A percentile compares a stretch with the other conserved stretches of the same genome.
phyloP scores from a whole-genome alignment of 169 alveolate species.

The Eimeria nieschulzi region DNA sequence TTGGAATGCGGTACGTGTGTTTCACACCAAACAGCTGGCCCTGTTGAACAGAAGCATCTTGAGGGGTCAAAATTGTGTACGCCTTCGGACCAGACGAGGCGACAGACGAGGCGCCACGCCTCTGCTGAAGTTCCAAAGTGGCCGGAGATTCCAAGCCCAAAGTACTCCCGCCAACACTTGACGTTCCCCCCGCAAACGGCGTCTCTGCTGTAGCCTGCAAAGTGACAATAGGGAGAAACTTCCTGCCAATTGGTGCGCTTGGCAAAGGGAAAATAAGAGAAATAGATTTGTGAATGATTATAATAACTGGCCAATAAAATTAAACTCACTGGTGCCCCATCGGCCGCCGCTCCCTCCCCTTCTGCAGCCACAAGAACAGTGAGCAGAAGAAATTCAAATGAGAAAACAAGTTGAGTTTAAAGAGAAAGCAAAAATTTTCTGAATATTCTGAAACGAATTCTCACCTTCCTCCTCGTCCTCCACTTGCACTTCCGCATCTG shows the following conservation, averaged over 20 bases:
- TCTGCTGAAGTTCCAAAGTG: slow-evolving; percentile 34
- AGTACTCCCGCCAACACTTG: slow-evolving; percentile 46
- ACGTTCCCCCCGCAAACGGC: slow-evolving; percentile 49
- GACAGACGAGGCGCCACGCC: slow-evolving; percentile 51
- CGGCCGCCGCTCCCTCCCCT: too few relatives aligned
- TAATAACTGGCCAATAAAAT: too few relatives aligned
- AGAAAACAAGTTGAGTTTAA: background rate
- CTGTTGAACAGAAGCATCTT: slow-evolving; percentile 50
- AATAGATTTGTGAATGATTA: too few relatives aligned
- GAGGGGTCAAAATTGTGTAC: slow-evolving; percentile 64
- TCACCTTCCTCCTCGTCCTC: slow-evolving; percentile 58
- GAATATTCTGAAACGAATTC: too few relatives aligned
- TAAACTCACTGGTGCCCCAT: too few relatives aligned
- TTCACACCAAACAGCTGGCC: slow-evolving; percentile 72
- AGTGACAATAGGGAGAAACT: too few relatives aligned
- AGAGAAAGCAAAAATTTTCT: background rate
- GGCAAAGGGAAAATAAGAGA: too few relatives aligned
- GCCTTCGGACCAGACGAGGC: slow-evolving; percentile 57
- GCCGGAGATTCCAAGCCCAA: slow-evolving; percentile 64
- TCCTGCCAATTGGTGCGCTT: too few relatives aligned
- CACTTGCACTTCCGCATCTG: slow-evolving; percentile 23
- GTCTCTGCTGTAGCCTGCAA: slow-evolving; percentile 45
- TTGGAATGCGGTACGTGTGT: slow-evolving; percentile 63
- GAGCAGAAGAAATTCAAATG: too few relatives aligned
- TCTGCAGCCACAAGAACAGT: too few relatives aligned